Conservation (phyloP, 2,329 filamentous ascomycete species). For the Fusarium gaditjirri region DNA sequence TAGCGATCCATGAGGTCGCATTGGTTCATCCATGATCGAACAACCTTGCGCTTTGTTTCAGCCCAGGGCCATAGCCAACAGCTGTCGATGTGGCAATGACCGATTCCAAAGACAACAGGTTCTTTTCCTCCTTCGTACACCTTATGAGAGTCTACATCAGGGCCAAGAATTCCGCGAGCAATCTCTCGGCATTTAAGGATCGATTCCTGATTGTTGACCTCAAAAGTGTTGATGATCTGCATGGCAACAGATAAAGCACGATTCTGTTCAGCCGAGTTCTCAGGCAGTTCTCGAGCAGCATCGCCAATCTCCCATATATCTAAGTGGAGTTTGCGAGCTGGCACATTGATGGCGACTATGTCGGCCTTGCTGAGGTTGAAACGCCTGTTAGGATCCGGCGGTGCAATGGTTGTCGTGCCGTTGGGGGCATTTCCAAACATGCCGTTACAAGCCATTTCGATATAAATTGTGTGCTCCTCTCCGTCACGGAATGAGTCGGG, state of each 20-base stretch:
- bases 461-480: constrained; percentile 88
- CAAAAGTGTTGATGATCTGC: constrained; percentile 89
- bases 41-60: constrained; percentile 96
- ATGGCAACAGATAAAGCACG: constrained; percentile 85
- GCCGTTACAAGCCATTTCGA: constrained; percentile 98
- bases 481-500: constrained; percentile 85
- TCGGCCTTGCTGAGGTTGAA: constrained; percentile 81
- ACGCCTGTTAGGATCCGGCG: constrained; percentile 85
- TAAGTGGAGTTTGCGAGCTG: constrained; percentile 83
- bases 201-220: constrained; percentile 80
- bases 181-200: constrained; percentile 85
- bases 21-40: constrained; percentile 95
- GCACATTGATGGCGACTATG: constrained; percentile 88
- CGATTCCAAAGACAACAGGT: constrained; percentile 86
- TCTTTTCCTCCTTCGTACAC: constrained; percentile 83
- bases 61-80: constrained; percentile 99
- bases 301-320: constrained; percentile 98
- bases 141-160: constrained; percentile 81
- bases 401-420: constrained; percentile 83
- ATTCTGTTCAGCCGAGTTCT: constrained; percentile 89
- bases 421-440: constrained; percentile 96
- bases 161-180: constrained; percentile 83
- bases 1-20: constrained; percentile 96
- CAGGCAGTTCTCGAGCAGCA: constrained; percentile 89
- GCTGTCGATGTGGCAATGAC: constrained; percentile 97